Evolutionary conservation across 768 basidiomycete genomes (phyloP).

Genomic region (Trametes cubensis): DNA sequence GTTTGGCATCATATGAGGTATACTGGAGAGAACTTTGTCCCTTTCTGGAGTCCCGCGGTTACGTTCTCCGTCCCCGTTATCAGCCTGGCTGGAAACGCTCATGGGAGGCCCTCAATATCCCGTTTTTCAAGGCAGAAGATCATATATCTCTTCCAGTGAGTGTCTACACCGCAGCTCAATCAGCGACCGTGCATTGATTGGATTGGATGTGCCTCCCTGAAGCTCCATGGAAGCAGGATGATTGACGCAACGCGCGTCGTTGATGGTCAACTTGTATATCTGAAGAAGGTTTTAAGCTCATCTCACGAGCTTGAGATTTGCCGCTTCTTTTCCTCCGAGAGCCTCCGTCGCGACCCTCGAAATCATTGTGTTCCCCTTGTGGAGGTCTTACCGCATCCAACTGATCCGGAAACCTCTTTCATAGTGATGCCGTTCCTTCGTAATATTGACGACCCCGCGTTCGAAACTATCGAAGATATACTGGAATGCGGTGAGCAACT

Average conservation of each 20-base stretch:
- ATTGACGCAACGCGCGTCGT: conserved; percentile 25
- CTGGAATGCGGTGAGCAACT: conserved; percentile 31
- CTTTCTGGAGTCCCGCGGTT: not conserved
- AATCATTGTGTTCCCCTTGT: conserved; percentile 30
- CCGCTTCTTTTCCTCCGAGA: conserved; percentile 16
- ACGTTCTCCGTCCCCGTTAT: conserved; percentile 6
- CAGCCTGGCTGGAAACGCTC: not conserved
- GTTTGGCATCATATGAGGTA: not conserved
- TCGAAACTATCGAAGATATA: conserved; percentile 31
- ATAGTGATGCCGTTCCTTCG: conserved; percentile 31
- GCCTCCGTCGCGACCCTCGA: conserved; percentile 18
- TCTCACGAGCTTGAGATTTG: conserved; percentile 20
- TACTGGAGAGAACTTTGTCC: conserved; percentile 2
- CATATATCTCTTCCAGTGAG: not conserved
- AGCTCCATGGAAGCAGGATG: not conserved
- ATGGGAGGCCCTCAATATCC: not conserved
- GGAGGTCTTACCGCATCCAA: conserved; percentile 25
- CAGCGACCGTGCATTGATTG: no score
- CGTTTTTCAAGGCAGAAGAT: not conserved
- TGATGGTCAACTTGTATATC: conserved; percentile 25
- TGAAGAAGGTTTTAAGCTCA: conserved; percentile 19
- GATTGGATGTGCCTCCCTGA: not conserved
- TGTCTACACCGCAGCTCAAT: no score
- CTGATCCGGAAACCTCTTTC: conserved; percentile 14
- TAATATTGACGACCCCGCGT: conserved; percentile 26